Conservation (phyloP, 2,329 filamentous ascomycete species). For the Aspergillus tanneri region DNA sequence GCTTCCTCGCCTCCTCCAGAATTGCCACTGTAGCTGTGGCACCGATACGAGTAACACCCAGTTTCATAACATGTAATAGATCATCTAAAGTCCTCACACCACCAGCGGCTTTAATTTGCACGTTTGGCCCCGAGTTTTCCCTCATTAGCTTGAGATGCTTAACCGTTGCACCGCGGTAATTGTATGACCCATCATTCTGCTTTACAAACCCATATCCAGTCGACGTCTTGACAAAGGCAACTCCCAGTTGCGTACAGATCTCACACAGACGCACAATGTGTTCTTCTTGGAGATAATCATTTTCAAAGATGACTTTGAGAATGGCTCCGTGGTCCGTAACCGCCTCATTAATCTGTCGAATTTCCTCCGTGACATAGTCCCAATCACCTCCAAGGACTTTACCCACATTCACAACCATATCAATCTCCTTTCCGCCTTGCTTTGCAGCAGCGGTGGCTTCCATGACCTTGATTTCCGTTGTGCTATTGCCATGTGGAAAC, state of each 20-base stretch:
- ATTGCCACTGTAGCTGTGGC: conserved; percentile 57
- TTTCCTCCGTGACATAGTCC: conserved; percentile 56
- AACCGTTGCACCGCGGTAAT: conserved; percentile 55
- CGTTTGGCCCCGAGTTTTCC: conserved; percentile 40
- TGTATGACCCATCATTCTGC: conserved; percentile 51
- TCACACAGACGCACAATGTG: conserved; percentile 55
- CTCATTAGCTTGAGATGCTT: conserved; percentile 57
- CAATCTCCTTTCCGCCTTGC: conserved; percentile 56
- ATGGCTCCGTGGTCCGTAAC: conserved; percentile 47
- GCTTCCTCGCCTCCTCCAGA: conserved; percentile 53
- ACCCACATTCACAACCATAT: conserved; percentile 61
- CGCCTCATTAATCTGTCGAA: conserved; percentile 50
- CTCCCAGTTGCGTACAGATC: conserved; percentile 53
- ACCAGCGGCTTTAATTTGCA: conserved; percentile 60
- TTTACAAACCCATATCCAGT: conserved; percentile 63
- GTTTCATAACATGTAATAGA: conserved; percentile 53
- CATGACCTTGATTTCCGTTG: conserved; percentile 53
- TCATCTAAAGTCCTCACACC: conserved; percentile 59
- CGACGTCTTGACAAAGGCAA: conserved; percentile 62
- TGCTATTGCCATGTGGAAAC: conserved; percentile 61
- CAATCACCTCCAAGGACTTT: conserved; percentile 58
- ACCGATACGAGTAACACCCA: conserved; percentile 58
- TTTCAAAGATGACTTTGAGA: conserved; percentile 64
- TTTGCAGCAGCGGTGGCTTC: conserved; percentile 52
- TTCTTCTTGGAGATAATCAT: conserved; percentile 54